These are phyloP conservation scores for Coniferiporia sulphurascens DNA, from an alignment of 1,284 basidiomycete species.

Conservation along the genomic window DNA sequence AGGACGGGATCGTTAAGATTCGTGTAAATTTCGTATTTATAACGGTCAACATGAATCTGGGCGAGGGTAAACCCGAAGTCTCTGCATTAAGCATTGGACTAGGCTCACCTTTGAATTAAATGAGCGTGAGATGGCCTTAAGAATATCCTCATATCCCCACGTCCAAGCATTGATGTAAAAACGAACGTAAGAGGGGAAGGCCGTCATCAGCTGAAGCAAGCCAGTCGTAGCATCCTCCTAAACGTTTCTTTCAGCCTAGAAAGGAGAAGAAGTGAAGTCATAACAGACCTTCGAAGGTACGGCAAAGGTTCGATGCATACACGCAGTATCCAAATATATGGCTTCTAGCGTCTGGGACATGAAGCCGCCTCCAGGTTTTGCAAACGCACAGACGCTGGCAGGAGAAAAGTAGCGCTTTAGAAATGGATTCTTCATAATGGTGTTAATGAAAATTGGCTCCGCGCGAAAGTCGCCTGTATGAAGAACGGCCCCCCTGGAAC, in stretches of 20 bases:
- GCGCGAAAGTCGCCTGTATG: slow-evolving; percentile 93
- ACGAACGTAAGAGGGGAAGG: slow-evolving; percentile 59
- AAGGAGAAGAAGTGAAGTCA: background rate
- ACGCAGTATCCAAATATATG: slow-evolving; percentile 86
- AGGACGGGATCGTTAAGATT: slow-evolving; percentile 62
- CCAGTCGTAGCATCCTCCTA: slow-evolving; percentile 66
- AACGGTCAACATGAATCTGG: slow-evolving; percentile 86
- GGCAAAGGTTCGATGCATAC: slow-evolving; percentile 51
- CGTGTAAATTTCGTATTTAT: slow-evolving; percentile 71
- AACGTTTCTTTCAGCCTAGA: background rate
- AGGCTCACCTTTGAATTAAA: slow-evolving; percentile 57
- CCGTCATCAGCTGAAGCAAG: slow-evolving; percentile 61
- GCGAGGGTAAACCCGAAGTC: background rate
- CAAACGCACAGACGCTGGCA: slow-evolving; percentile 14
- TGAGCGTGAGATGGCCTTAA: slow-evolving; percentile 64
- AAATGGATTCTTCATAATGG: slow-evolving; percentile 60
- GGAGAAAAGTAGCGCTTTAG: slow-evolving; percentile 64
- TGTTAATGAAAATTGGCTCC: slow-evolving; percentile 73
- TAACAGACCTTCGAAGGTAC: slow-evolving; percentile 67
- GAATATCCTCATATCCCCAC: slow-evolving; percentile 85
- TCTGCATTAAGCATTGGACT: background rate
- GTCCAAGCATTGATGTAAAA: slow-evolving; percentile 95
- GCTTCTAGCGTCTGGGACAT: slow-evolving; percentile 54
- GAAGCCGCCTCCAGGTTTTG: background rate
- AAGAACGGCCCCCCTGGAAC: slow-evolving; percentile 64